These are phyloP conservation scores for Tripterygium wilfordii DNA, from an alignment of 177 flowering plant genomes.

Conservation along the genomic window DNA sequence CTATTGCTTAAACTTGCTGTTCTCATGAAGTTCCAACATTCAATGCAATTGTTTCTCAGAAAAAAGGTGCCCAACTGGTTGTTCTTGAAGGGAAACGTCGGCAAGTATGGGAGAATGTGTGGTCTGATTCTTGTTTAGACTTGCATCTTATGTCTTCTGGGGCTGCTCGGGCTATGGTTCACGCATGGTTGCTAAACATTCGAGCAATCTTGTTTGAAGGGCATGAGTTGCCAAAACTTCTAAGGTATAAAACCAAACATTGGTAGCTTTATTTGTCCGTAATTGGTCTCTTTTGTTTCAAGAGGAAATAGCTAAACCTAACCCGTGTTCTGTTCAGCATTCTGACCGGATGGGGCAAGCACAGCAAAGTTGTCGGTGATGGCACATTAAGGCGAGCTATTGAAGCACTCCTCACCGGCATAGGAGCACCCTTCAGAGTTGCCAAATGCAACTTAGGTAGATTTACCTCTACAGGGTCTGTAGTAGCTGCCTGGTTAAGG, in stretches of 20 bases:
- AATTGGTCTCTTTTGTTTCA: no score
- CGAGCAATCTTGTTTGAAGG: constrained; percentile 80
- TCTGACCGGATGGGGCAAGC: constrained; percentile 99
- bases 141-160: constrained; percentile 98
- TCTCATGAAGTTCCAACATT: neutral
- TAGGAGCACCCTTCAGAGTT: constrained; percentile 87
- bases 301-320: neutral
- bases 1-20: no score
- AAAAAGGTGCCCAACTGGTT: constrained; percentile 86
- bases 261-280: no score
- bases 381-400: constrained; percentile 70
- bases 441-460: constrained; percentile 87
- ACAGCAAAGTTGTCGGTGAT: constrained; percentile 96
- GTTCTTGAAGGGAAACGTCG: constrained; percentile 87
- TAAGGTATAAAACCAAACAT: constrained; percentile 51
- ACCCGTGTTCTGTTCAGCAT: constrained; percentile 46
- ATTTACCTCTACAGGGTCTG: constrained; percentile 73
- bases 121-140: constrained; percentile 90
- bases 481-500: constrained; percentile 84
- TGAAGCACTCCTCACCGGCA: constrained; percentile 71
- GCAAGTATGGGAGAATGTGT: constrained; percentile 88
- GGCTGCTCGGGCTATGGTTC: constrained; percentile 98
- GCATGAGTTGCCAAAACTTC: constrained; percentile 69
- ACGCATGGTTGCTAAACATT: constrained; percentile 85
- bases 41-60: constrained; percentile 31